Evolutionary conservation across 345 rosid species (phyloP), one percentile per base, ranked within the genome.

Genomic region (Populus pruinosa): DNA sequence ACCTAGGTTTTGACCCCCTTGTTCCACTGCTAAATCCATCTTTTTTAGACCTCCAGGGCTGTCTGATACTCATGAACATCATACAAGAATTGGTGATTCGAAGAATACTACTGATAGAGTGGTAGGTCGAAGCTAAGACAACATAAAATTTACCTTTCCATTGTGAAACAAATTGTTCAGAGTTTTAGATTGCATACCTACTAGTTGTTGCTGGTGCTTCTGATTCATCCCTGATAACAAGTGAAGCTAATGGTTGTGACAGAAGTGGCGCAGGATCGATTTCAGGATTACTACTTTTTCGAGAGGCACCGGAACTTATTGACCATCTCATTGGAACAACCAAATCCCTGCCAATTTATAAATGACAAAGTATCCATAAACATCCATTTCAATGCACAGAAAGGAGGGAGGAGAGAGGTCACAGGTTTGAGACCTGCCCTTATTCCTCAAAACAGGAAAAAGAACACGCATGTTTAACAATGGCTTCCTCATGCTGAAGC

Each of bases 301-400:
- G 25, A 38, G 11, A 16, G 36, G 13, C 70, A 18, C 12, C 44
- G 2, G 8, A 20, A 20, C 11, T 43, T 8, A 7, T 0, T 18
- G 70, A 13, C 70, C 70, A 67, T 67, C 70, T 67, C 41, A 31
- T 20, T 8, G 70, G 70, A 67, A 67, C 5, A 67, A 67, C 27
- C 44, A 67, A 36, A 67, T 67, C 7, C 70, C 70, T 67, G 70
- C 0, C 11, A 33, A 17, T 31, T 16, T 8, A 29, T 0, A 56
- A 56, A 23, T 4, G 63, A 23, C 14, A n/a, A 56, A 8, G 29
- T 4, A 56, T 1, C 4, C 5, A 56, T 56, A 56, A 41, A 41
- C 44, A 41, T 41, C 44, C 13, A 41, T 41, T 41, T 41, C 44
- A 41, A 41, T 41, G 44, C 3, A 41, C 13, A 41, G 44, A 41